These are phyloP conservation scores for Sambucus nigra DNA, from an alignment of 129 eudicot species.

Conservation along the genomic window DNA sequence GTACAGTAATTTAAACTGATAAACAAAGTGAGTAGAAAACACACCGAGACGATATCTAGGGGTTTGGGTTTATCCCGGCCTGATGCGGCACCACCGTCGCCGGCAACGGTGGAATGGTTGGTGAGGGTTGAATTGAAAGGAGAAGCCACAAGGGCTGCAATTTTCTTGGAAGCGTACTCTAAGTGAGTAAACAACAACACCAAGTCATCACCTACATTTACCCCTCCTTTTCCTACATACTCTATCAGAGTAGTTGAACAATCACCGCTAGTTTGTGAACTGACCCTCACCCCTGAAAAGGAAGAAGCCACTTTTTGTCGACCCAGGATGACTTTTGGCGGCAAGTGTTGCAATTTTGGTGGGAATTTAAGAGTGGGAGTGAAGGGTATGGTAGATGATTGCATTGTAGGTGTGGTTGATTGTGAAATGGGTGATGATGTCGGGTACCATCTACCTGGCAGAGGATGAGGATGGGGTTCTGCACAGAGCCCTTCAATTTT, in stretches of 20 bases:
- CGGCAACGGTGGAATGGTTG: conserved; percentile 21
- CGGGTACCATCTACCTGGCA: too few relatives aligned
- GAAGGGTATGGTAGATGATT: conserved; percentile 36
- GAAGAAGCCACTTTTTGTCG: conserved; percentile 34
- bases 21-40: too few relatives aligned
- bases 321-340: conserved; percentile 16
- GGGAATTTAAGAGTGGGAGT: conserved; percentile 24
- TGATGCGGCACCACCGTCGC: conserved; percentile 16
- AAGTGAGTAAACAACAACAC: conserved; percentile 59
- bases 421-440: conserved; percentile 9
- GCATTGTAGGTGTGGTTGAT: conserved; percentile 38
- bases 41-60: conserved; percentile 78
- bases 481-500: too few relatives aligned
- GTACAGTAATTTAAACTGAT: too few relatives aligned
- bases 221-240: conserved; percentile 65
- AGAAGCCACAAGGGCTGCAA: conserved; percentile 93
- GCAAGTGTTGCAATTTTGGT: conserved; percentile 17
- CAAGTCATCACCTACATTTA: conserved; percentile 71
- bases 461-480: too few relatives aligned
- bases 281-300: conserved; percentile 25
- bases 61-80: conserved; percentile 95
- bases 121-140: conserved; percentile 64
- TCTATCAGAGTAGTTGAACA: conserved; percentile 45
- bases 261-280: conserved; percentile 16
- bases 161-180: conserved; percentile 83